These are phyloP conservation scores for Wakefieldia striispora DNA, from an alignment of 768 basidiomycete species.

Conservation along the genomic window DNA sequence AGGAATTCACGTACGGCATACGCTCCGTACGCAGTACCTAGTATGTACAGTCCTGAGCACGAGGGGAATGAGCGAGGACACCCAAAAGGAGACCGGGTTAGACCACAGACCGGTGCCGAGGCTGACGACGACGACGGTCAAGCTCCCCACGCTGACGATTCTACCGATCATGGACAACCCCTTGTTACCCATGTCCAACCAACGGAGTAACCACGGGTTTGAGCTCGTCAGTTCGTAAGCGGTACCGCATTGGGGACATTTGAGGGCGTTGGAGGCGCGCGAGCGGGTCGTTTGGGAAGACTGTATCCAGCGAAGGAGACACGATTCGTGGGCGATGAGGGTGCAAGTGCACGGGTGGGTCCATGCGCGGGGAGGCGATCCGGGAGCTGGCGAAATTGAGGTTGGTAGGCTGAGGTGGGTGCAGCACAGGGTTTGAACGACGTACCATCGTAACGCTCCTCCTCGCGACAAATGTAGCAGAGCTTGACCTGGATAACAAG, in stretches of 20 bases:
- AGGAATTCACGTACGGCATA: slow-evolving; percentile 69
- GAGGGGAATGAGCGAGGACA: neutral
- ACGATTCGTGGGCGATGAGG: slow-evolving; percentile 75
- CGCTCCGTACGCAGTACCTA: slow-evolving; percentile 67
- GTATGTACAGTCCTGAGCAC: slow-evolving; percentile 42
- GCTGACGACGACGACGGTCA: slow-evolving; percentile 50
- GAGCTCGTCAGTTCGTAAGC: slow-evolving; percentile 66
- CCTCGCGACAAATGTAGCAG: slow-evolving; percentile 80
- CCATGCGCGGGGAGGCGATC: slow-evolving; percentile 57
- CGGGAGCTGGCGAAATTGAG: slow-evolving; percentile 33
- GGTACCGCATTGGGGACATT: slow-evolving; percentile 76
- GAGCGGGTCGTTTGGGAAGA: slow-evolving; percentile 60
- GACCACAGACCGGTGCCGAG: slow-evolving; percentile 57
- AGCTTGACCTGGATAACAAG: slow-evolving; percentile 52
- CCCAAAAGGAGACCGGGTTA: neutral
- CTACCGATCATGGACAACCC: slow-evolving; percentile 50
- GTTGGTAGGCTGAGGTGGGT: neutral
- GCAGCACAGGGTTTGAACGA: too few relatives aligned
- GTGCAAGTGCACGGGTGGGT: slow-evolving; percentile 82
- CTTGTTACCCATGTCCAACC: slow-evolving; percentile 52
- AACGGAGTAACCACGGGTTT: slow-evolving; percentile 49
- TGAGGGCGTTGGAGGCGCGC: slow-evolving; percentile 58
- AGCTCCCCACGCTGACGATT: slow-evolving; percentile 47
- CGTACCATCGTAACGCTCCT: slow-evolving; percentile 52
- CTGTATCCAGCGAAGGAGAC: slow-evolving; percentile 78